Percentiles rank a stretch among this genome's conserved stretches.
phyloP scores from a whole-genome alignment of 148 eudicot genomes.

The Cornus florida region DNA sequence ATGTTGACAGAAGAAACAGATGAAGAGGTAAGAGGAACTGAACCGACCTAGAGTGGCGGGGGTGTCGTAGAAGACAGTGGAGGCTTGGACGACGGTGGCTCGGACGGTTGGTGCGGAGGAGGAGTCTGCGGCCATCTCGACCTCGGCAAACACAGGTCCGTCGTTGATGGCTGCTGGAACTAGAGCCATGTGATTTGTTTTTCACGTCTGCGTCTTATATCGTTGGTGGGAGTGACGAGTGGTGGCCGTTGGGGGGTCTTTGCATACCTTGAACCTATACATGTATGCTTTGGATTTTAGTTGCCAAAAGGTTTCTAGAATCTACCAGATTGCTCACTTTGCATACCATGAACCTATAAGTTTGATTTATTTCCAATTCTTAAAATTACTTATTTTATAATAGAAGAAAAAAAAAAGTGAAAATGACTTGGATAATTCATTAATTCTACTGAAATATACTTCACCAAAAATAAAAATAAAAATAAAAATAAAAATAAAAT shows the following conservation, averaged over 20 bases:
- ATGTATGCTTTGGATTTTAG: too few species aligned
- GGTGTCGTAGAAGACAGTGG: slow-evolving; percentile 90
- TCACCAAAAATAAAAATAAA: too few species aligned
- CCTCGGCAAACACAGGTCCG: slow-evolving; percentile 61
- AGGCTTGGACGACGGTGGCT: slow-evolving; percentile 95
- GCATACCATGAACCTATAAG: too few species aligned
- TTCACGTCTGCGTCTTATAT: not conserved
- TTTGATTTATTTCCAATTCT: too few species aligned
- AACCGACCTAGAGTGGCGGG: slow-evolving; percentile 79
- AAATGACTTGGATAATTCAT: too few species aligned
- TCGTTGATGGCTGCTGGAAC: slow-evolving; percentile 32
- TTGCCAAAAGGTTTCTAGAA: not conserved
- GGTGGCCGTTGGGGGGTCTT: not conserved
- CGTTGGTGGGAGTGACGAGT: not conserved
- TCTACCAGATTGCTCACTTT: not conserved
- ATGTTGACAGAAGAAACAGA: not conserved
- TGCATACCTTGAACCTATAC: not conserved
- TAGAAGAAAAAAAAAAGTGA: too few species aligned
- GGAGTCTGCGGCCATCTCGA: slow-evolving; percentile 69
- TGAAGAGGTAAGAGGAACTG: not conserved
- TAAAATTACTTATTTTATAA: too few species aligned
- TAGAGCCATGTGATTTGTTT: slow-evolving; percentile 39
- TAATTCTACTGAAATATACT: too few species aligned
- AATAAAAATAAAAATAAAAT: too few species aligned
- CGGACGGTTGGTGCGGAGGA: slow-evolving; percentile 60